Evolutionary conservation across 768 basidiomycete genomes (phyloP).

Genomic region (Paxillus rubicundulus): DNA sequence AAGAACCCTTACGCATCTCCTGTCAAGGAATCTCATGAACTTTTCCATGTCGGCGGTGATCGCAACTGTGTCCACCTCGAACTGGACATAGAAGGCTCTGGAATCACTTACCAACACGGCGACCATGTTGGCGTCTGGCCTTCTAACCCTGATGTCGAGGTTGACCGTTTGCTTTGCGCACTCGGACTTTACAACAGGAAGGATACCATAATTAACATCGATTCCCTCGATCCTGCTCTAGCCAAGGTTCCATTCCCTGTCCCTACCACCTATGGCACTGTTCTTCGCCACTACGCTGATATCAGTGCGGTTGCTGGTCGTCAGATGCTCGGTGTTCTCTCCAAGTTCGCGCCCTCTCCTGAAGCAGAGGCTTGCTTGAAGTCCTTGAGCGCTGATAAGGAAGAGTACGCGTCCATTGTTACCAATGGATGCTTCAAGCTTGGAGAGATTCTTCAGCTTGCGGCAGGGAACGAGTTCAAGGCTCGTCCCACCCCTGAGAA

Average conservation of each 20-base stretch:
- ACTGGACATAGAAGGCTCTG: constrained; percentile 90
- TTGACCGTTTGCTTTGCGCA: constrained; percentile 81
- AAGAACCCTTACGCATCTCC: constrained; percentile 97
- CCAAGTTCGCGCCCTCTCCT: constrained; percentile 84
- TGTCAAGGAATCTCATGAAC: constrained; percentile 71
- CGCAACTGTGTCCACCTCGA: constrained; percentile 96
- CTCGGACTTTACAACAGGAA: constrained; percentile 82
- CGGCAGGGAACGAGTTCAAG: constrained; percentile 73
- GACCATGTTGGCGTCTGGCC: constrained; percentile 99
- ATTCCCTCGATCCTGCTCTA: constrained; percentile 95
- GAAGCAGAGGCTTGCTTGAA: constrained; percentile 73
- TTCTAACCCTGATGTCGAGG: constrained; percentile 88
- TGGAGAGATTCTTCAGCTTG: constrained; percentile 89
- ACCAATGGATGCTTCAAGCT: constrained; percentile 84
- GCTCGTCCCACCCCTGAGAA: constrained; percentile 61
- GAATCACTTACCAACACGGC: constrained; percentile 98
- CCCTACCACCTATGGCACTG: constrained; percentile 90
- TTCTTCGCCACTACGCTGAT: constrained; percentile 95
- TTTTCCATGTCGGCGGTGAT: constrained; percentile 70
- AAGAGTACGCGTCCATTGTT: constrained; percentile 76
- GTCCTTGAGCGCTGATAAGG: constrained; percentile 83
- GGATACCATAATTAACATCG: constrained; percentile 84
- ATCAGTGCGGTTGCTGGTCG: constrained; percentile 93
- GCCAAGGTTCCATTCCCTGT: constrained; percentile 99
- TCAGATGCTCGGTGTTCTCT: constrained; percentile 83